These are phyloP conservation scores for Phytophthora pini DNA, from an alignment of 352 stramenopile genomes.

Conservation along the genomic window DNA sequence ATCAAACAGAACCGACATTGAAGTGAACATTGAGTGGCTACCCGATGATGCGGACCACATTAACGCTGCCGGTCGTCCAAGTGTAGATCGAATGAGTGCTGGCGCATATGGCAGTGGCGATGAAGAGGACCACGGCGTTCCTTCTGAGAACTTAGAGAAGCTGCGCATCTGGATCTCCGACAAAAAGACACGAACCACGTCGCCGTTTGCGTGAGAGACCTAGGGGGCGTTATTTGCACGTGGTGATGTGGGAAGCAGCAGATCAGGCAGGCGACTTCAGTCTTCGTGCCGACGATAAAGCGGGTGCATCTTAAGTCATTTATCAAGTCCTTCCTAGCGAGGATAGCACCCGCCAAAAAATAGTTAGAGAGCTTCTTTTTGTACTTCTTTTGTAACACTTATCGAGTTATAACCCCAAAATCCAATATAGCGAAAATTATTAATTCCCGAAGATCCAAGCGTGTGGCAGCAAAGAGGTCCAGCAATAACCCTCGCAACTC, in stretches of 20 bases:
- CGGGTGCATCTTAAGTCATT: slow-evolving; percentile 10
- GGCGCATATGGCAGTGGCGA: slow-evolving; percentile 26
- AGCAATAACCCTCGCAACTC: slow-evolving; percentile 22
- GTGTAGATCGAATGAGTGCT: slow-evolving; percentile 48
- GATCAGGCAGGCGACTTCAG: slow-evolving; percentile 1
- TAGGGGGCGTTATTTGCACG: slow-evolving; percentile 22
- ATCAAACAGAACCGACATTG: slow-evolving; percentile 83
- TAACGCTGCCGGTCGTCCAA: slow-evolving; percentile 40
- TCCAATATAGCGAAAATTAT: no score
- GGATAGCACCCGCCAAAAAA: slow-evolving; percentile 16
- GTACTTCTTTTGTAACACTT: neutral
- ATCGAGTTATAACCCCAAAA: neutral
- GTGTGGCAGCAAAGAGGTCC: slow-evolving; percentile 35
- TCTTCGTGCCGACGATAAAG: neutral
- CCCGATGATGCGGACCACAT: slow-evolving; percentile 56
- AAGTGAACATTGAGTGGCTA: slow-evolving; percentile 87
- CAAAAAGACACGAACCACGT: slow-evolving; percentile 81
- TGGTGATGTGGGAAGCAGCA: slow-evolving; percentile 28
- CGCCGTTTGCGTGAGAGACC: slow-evolving; percentile 61
- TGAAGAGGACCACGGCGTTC: slow-evolving; percentile 26
- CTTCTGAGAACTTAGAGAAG: slow-evolving; percentile 69
- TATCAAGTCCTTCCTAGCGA: slow-evolving; percentile 20
- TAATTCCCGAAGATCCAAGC: slow-evolving; percentile 3
- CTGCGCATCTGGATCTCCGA: slow-evolving; percentile 90
- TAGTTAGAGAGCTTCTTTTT: slow-evolving; percentile 33